Evolutionary conservation across 176 grass and related monocot species (phyloP).

Genomic region (Saccharum spontaneum): DNA sequence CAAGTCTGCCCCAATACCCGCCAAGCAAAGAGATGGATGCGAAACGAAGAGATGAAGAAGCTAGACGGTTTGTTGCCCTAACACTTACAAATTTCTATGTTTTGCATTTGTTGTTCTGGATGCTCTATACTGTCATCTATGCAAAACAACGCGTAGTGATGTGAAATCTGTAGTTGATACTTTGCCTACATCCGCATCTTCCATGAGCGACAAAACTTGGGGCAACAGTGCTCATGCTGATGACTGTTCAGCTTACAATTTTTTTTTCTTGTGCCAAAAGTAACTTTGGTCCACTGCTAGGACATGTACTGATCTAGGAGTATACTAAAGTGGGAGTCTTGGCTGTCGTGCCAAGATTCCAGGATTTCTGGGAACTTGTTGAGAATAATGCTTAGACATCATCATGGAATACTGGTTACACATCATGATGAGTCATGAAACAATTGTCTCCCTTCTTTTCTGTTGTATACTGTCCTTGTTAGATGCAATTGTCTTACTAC

Average conservation of each 20-base stretch:
- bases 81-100: background rate
- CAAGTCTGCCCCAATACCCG: conserved; percentile 74
- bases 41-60: conserved; percentile 82
- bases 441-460: conserved; percentile 34
- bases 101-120: conserved; percentile 18
- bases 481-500: conserved; percentile 12
- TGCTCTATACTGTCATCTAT: conserved; percentile 13
- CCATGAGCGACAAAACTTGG: background rate
- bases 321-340: conserved; percentile 39
- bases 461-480: conserved; percentile 9
- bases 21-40: conserved; percentile 90
- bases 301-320: conserved; percentile 30
- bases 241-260: background rate
- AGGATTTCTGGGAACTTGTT: conserved; percentile 53
- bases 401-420: conserved; percentile 47
- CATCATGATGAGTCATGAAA: conserved; percentile 47
- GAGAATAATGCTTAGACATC: conserved; percentile 51
- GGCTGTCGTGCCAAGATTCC: conserved; percentile 47
- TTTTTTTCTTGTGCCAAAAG: conserved; percentile 27
- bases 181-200: conserved; percentile 2
- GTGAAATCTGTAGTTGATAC: conserved; percentile 4
- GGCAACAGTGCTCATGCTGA: background rate
- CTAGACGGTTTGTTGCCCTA: conserved; percentile 62
- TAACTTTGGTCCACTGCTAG: conserved; percentile 24
- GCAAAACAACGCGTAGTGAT: background rate